These are phyloP conservation scores for Hevea brasiliensis DNA, from an alignment of 345 rosid species.

Conservation along the genomic window DNA sequence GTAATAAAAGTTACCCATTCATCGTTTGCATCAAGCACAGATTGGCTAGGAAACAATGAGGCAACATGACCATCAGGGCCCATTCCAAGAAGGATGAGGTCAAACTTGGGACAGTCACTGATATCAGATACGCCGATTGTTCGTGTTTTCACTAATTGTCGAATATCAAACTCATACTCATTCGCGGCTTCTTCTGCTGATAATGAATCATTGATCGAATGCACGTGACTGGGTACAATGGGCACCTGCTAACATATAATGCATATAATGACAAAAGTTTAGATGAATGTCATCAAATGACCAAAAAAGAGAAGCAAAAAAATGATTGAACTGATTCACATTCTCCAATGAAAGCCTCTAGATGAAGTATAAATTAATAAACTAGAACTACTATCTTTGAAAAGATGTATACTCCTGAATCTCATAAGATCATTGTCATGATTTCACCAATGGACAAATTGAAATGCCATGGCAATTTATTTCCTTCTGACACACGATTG, in stretches of 20 bases:
- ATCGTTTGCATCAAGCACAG: constrained; percentile 49
- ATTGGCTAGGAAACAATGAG: constrained; percentile 76
- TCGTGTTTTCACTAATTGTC: constrained; percentile 69
- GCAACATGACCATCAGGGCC: constrained; percentile 91
- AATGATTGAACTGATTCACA: not conserved
- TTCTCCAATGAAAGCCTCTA: not conserved
- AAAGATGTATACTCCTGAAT: not conserved
- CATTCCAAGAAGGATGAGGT: constrained; percentile 85
- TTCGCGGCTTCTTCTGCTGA: constrained; percentile 83
- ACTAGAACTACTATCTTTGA: not conserved
- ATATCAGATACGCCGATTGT: constrained; percentile 63
- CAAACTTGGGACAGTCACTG: constrained; percentile 88
- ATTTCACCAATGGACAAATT: not conserved
- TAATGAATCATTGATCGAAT: constrained; percentile 73
- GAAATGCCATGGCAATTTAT: not conserved
- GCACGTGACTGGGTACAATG: constrained; percentile 67
- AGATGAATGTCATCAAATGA: not conserved
- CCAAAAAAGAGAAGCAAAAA: constrained; percentile 2
- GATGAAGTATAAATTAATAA: not conserved
- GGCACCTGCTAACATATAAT: constrained; percentile 53
- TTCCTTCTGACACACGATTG: not conserved
- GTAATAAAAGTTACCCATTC: constrained; percentile 79
- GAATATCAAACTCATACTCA: constrained; percentile 66
- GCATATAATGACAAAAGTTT: constrained; percentile 7
- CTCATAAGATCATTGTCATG: not conserved